A percentile compares a stretch with the other conserved stretches of the same genome.
These are phyloP conservation scores for Tylopilus intermedius DNA, from an alignment of 768 basidiomycete species.

Conservation along the genomic window DNA sequence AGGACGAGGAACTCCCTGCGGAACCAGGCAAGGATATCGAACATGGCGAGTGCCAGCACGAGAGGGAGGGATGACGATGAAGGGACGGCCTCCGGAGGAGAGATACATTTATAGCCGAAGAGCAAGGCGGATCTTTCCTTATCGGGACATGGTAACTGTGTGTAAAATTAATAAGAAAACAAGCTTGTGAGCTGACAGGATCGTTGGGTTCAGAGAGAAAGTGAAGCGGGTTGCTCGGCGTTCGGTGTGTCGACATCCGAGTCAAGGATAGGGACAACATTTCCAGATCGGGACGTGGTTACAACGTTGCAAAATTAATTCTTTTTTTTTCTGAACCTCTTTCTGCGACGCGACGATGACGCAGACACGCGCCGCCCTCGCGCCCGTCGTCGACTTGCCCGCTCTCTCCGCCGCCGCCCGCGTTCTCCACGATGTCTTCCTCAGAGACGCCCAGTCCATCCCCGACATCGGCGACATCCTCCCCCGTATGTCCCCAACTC, in stretches of 20 bases:
- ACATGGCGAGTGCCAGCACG: not conserved
- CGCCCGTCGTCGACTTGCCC: conserved; percentile 48
- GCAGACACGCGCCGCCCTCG: conserved; percentile 11
- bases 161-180: too few species aligned
- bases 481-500: conserved; percentile 37
- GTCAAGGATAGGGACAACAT: not conserved
- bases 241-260: too few species aligned
- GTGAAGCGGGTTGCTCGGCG: too few species aligned
- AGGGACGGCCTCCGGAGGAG: too few species aligned
- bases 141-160: too few species aligned
- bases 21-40: conserved; percentile 45
- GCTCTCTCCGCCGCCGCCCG: conserved; percentile 63
- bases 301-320: too few species aligned
- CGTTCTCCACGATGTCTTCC: conserved; percentile 61
- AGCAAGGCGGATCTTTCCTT: too few species aligned
- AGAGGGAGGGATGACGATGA: not conserved
- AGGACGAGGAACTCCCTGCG: conserved; percentile 61
- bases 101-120: too few species aligned
- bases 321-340: not conserved
- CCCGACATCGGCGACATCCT: conserved; percentile 73
- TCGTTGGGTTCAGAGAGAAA: too few species aligned
- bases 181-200: too few species aligned
- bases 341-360: conserved; percentile 9
- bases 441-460: conserved; percentile 68
- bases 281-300: not conserved